Base-by-base conservation (phyloP, 768 basidiomycete species). In the Boletus rufocinnamomeus region DNA sequence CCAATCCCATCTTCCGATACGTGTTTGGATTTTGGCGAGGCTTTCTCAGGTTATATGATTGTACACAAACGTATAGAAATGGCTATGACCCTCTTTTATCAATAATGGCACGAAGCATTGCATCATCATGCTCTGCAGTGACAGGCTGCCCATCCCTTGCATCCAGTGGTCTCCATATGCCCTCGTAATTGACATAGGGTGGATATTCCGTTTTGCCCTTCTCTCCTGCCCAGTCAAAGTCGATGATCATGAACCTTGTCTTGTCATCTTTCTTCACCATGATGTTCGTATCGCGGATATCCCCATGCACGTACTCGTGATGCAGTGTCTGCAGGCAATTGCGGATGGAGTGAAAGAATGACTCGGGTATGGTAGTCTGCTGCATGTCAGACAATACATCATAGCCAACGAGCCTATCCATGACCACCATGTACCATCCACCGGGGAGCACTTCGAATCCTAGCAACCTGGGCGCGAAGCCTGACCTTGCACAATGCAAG, bases 351-450 rank as follows among this genome's bases (percentile, higher is more conserved):
- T 5, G 8, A 4, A 43, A 43, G n/a, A 43, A 0, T 0, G 37
- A 17, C 16, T 6, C 1, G 0, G 4, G 37, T 1, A 37, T 6
- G 37, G 0, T 16, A 0, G 37, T 16, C 16, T 37, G 1, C 1
- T 3, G 16, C 16, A 16, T 0, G 16, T 16, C 37, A 6, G n/a
- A n/a, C 41, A 43, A 13, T 4, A 3, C 10, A 1, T n/a, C n/a
- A 11, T 43, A 43, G 4, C n/a, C 41, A 5, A n/a, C 9, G 0
- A 43, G 41, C 10, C 41, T 0, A 21, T 43, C 41, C 41, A 43
- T 43, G 4, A 43, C n/a, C 21, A 43, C 41, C 41, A 43, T 43
- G 41, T n/a, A 43, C 41, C 41, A 43, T 4, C n/a, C 41, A 4
- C 41, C 41, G 4, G 41, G 41, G 9, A 43, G n/a, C 10, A 0